Base-by-base conservation (phyloP, 257 asterid genomes). In the Mentha longifolia region DNA sequence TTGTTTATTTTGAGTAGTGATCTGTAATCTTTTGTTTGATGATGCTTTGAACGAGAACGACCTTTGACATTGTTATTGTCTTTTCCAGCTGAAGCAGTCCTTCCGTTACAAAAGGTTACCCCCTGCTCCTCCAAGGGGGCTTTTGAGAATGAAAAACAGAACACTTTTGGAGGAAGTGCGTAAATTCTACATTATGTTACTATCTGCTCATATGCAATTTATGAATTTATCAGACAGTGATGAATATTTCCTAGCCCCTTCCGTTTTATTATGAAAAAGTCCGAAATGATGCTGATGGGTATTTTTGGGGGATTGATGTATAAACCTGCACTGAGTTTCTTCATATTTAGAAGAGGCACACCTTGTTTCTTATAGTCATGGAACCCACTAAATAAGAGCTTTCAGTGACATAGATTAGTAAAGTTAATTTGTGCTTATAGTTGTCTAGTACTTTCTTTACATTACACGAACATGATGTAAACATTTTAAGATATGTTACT, bases 141-240 rank as follows among this genome's bases (percentile, higher is more conserved):
- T 85, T 54, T 68, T 83, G 79, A 86, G 78, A 77, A 70, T 69
- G 57, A 85, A 67, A 76, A 78, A 79, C 77, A 79, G 73, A 74
- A 73, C 81, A 67, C 79, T 78, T 49, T 63, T 86, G 61, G 89
- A 90, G 76, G 92, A 87, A 65, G 96, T 89, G 65, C 77, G 86
- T 82, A 80, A 51, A 61, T 58, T 63, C 41, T 73, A 59, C 73
- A 67, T 55, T 47, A 74, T 68, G 25, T 4, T n/a, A 30, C 62
- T 72, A 74, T 51, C 59, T 73, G 65, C 51, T 68, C 14, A 6
- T 72, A 20, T 72, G 6, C 71, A 55, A 50, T 57, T 54, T 13
- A 25, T 62, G 15, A 33, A 46, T 51, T 43, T 59, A 51, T 33
- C 72, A 59, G 47, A 57, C 17, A 1, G 20, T 41, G 49, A 61